Base-by-base conservation (phyloP, 208 protist genomes). In the Naegleria gruberi region DNA sequence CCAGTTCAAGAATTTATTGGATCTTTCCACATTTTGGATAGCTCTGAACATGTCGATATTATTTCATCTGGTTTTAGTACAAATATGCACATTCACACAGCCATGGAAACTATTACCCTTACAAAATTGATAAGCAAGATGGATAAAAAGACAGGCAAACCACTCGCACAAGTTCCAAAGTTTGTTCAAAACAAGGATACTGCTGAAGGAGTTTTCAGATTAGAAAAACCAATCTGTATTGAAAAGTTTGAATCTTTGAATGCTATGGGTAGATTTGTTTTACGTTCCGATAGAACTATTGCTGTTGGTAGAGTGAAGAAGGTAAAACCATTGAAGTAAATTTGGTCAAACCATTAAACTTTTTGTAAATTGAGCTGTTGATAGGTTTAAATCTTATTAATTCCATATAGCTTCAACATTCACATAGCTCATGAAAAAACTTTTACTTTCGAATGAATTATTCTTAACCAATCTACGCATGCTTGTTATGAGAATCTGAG, bases 1-100 rank as follows among this genome's bases (percentile, higher is more conserved):
- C 51, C 86, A 43, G 34, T 88, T 65, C 43, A 88, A 65, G 84
- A 88, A 65, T 88, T 88, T 65, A 88, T 88, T 65, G 84, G 84
- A 23, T 45, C 57, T 43, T 65, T 77, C 37, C 57, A 45, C 4
- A 45, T 89, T 26, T 77, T 73, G 26, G 86, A 89, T 19, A 77
- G 65, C 30, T 37, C 65, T 37, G 65, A 77, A 77, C 23, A n/a
- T 41, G 51, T 65, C 0, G 15, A 26, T 23, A 37, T 89, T 4
- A 42, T 89, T n/a, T 37, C 15, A 37, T n/a, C 51, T 81, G 86
- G 86, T 7, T 77, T 41, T 45, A 77, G 51, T 37, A 45, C 86
- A 8, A 45, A 41, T 43, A 3, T 77, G 17, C 86, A 89, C 51
- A 8, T 81, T 42, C 86, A 89, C 51, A 45, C 37, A 46, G 45